Evolutionary conservation across 2,329 filamentous ascomycete species (phyloP).

Genomic region (Mollisiaceae sp.): DNA sequence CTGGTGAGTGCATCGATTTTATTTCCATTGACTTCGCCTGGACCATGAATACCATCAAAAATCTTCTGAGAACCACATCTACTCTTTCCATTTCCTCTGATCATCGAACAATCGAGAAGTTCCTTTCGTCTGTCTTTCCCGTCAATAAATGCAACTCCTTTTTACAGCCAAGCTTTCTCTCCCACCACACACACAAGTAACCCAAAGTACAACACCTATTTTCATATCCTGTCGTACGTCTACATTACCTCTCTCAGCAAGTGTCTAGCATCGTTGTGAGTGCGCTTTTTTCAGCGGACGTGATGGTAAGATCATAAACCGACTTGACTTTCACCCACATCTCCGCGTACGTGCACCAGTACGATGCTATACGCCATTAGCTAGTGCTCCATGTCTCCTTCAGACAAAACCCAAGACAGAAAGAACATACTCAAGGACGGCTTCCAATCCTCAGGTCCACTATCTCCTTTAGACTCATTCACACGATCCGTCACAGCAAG

Average conservation of each 20-base stretch:
- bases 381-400: conserved; percentile 22
- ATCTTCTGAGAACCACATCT: too few relatives aligned
- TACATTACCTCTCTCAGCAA: conserved; percentile 50
- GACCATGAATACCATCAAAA: too few relatives aligned
- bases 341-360: conserved; percentile 79
- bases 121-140: too few relatives aligned
- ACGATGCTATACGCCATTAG: conserved; percentile 50
- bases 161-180: neutral
- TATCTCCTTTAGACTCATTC: conserved; percentile 76
- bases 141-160: neutral
- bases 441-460: conserved; percentile 77
- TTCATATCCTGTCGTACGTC: neutral
- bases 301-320: conserved; percentile 71
- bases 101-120: too few relatives aligned
- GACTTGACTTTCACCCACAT: conserved; percentile 80
- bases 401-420: too few relatives aligned
- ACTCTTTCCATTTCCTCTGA: too few relatives aligned
- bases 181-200: conserved; percentile 2
- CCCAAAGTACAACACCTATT: neutral
- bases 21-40: too few relatives aligned
- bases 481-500: conserved; percentile 79
- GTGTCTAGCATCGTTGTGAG: conserved; percentile 67
- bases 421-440: conserved; percentile 60
- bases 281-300: conserved; percentile 72
- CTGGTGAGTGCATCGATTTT: too few relatives aligned